These are phyloP conservation scores for Didymella exigua DNA, from an alignment of 2,329 filamentous ascomycete species.

Conservation along the genomic window DNA sequence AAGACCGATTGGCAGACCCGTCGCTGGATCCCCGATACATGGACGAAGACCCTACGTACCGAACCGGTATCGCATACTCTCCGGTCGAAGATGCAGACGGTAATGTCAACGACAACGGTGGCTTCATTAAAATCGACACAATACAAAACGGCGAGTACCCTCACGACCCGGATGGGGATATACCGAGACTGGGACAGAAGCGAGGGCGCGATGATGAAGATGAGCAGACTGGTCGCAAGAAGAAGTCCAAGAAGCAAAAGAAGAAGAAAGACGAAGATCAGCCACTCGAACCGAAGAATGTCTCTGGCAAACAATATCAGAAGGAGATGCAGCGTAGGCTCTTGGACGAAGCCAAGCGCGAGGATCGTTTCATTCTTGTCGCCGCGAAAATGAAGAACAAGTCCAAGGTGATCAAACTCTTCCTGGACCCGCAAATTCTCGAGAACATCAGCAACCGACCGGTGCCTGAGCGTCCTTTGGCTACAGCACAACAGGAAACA, in stretches of 20 bases:
- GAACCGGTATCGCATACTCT: conserved; percentile 52
- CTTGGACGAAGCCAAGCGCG: conserved; percentile 49
- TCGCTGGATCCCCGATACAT: conserved; percentile 53
- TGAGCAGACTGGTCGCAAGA: conserved; percentile 22
- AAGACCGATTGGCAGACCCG: conserved; percentile 55
- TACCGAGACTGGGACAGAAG: conserved; percentile 41
- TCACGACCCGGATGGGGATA: conserved; percentile 19
- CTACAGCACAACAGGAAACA: conserved; percentile 22
- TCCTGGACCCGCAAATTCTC: conserved; percentile 45
- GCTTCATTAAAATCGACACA: conserved; percentile 19
- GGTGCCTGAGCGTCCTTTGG: conserved; percentile 28
- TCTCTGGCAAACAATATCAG: conserved; percentile 55
- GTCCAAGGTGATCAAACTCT: conserved; percentile 52
- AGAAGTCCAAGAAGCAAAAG: conserved; percentile 31
- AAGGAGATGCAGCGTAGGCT: conserved; percentile 54
- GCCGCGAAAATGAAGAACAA: conserved; percentile 54
- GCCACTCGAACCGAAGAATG: conserved; percentile 47
- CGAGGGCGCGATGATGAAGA: conserved; percentile 38
- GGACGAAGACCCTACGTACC: conserved; percentile 49
- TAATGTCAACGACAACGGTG: conserved; percentile 34
- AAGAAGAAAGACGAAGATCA: conserved; percentile 45
- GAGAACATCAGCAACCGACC: conserved; percentile 45
- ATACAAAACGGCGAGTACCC: neutral
- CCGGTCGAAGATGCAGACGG: conserved; percentile 38
- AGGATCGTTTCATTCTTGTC: conserved; percentile 55